Evolutionary conservation across 768 basidiomycete species (phyloP), one percentile per base, ranked within the genome.

Genomic region (Fomitopsis pulvina): DNA sequence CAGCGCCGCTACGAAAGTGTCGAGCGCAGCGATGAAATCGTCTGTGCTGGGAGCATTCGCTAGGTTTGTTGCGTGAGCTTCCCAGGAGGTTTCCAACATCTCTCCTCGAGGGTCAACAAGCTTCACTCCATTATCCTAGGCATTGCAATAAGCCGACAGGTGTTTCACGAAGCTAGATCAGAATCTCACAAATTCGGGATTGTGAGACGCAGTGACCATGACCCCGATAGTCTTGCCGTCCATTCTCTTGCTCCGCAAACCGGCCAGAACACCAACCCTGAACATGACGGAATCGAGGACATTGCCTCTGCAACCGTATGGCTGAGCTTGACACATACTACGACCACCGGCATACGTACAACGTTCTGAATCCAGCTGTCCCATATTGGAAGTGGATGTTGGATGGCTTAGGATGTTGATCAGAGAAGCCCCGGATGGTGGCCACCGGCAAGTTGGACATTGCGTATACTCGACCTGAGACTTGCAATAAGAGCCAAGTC

Each of bases 131-230:
- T 99, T 99, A 66, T 99, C 96, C 92, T 96, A 61, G 7, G 50
- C 9, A 41, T 28, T 26, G 12, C 18, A 44, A 11, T 47, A 32
- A 10, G 14, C 18, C 34, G 50, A 11, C 25, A 32, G 24, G 22
- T 27, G 26, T 47, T 9, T 4, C 32, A 37, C 49, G 14, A 45
- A 47, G 55, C 25, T 26, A 20, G 37, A 44, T 44, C 22, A 21
- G 25, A 2, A 24, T 38, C 78, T 56, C 60, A 93, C 94, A 63
- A 81, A 77, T 64, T 94, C 94, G n/a, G 96, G 95, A 65, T 99
- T 99, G 68, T 99, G 96, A n/a, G 92, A 95, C 2, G 96, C 96
- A 30, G 96, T 99, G 63, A 99, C 85, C 96, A 99, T 98, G 20
- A 98, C 90, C 14, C 96, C 96, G 59, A 99, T 87, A 22, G 84